Percentiles rank a stretch among this genome's conserved stretches.
Conservation (phyloP, 345 rosid genomes). For the Mercurialis annua region DNA sequence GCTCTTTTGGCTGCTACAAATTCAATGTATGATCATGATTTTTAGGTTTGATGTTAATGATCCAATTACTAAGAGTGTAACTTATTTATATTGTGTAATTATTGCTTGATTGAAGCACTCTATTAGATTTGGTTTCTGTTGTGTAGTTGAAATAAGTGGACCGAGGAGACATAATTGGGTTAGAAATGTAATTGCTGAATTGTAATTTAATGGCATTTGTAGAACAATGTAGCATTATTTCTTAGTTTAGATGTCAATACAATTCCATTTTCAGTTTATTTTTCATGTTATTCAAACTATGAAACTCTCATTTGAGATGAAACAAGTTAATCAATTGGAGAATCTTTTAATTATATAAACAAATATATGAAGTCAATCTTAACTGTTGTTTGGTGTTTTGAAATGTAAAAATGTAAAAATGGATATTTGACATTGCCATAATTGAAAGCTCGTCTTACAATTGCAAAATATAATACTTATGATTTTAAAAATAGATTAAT, state of each 20-base stretch:
- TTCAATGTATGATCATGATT: constrained; percentile 51
- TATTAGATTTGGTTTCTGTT: constrained; percentile 12
- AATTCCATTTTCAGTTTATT: background rate
- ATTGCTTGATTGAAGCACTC: background rate
- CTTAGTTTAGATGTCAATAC: background rate
- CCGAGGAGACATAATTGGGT: constrained; percentile 4
- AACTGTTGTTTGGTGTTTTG: too few species aligned
- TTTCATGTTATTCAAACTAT: background rate
- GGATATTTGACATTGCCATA: too few species aligned
- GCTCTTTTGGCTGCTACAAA: constrained; percentile 82
- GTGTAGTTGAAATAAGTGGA: constrained; percentile 5
- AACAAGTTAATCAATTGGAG: too few species aligned
- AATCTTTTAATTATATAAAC: too few species aligned
- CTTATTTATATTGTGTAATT: constrained; percentile 1
- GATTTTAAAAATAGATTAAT: too few species aligned
- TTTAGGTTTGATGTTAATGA: constrained; percentile 19
- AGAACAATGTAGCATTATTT: constrained; percentile 3
- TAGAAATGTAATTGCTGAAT: background rate
- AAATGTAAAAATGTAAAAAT: too few species aligned
- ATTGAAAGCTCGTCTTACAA: too few species aligned
- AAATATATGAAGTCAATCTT: too few species aligned
- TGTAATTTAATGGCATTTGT: constrained; percentile 8
- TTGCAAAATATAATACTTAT: too few species aligned
- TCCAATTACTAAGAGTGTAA: background rate
- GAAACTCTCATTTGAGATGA: too few species aligned